Evolutionary conservation across 83 land plant genomes (phyloP), one percentile per base, ranked within the genome.

Genomic region (Larix sibirica): DNA sequence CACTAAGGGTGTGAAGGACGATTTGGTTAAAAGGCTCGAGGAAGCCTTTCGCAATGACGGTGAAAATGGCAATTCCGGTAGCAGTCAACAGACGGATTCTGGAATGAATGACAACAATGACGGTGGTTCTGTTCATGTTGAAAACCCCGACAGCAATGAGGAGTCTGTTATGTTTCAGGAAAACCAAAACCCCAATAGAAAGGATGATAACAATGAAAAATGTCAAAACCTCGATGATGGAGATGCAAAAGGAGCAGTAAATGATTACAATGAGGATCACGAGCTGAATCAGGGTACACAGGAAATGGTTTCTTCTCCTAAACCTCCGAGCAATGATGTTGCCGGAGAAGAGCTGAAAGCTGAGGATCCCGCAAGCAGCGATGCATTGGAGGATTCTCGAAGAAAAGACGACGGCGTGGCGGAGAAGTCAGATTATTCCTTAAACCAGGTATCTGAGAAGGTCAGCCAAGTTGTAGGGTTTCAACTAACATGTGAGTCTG

Each of bases 1-100:
- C 0, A 79, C 83, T 21, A 88, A 54, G 54, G 95, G 95, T n/a
- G 78, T 91, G 89, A 93, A 93, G 81, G 93, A 88, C 13, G 93
- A 93, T 54, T 60, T 93, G 83, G 65, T 93, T 10, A 89, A 75
- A 56, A 77, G 93, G 10, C 80, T 93, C 81, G 85, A 86, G 85
- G 90, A 91, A 82, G 88, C 93, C 0, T 4, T 93, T 68, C 83
- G 90, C 12, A 76, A 65, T 80, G 95, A 93, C 68, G 68, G 42
- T 71, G 93, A 82, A 33, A 44, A 38, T 50, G 24, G 7, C 21
- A 63, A 63, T 44, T 44, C 50, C 9, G 20, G 40, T 17, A 6
- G 1, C 18, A 9, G 18, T 67, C 71, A 38, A 38, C 47, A 70
- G n/a, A 70, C 21, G 3, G 50, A 38, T 6, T 69, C 44, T 1